Evolutionary conservation across 176 grass and related monocot species (phyloP).

Genomic region (Puccinellia tenuiflora): DNA sequence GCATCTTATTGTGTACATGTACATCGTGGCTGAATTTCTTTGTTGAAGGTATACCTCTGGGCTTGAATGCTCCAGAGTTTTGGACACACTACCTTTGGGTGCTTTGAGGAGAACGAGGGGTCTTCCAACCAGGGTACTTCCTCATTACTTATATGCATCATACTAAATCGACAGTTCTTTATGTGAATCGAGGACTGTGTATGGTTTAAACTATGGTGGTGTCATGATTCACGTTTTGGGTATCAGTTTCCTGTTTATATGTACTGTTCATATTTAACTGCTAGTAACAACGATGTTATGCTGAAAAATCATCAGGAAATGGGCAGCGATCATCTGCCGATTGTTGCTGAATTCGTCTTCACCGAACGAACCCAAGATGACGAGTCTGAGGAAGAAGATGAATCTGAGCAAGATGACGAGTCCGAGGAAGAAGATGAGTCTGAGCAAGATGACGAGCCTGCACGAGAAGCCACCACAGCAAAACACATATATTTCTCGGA

Average conservation of each 20-base stretch:
- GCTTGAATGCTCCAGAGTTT: constrained; percentile 71
- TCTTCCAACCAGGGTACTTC: constrained; percentile 73
- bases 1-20: neutral
- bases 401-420: constrained; percentile 5
- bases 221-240: neutral
- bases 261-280: neutral
- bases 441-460: neutral
- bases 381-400: constrained; percentile 1
- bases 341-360: constrained; percentile 79
- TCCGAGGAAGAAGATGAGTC: constrained; percentile 13
- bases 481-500: constrained; percentile 20
- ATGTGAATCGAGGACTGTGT: neutral
- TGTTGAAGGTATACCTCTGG: constrained; percentile 62
- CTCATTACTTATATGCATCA: neutral
- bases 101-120: constrained; percentile 51
- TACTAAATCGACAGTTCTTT: neutral
- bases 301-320: constrained; percentile 51
- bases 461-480: neutral
- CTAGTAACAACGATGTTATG: neutral
- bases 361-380: neutral
- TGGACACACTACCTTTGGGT: constrained; percentile 56
- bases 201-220: constrained; percentile 1
- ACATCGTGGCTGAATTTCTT: constrained; percentile 16
- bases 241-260: neutral
- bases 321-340: constrained; percentile 79